Base-by-base conservation (phyloP, 208 protist species). In the Leishmania guyanensis region DNA sequence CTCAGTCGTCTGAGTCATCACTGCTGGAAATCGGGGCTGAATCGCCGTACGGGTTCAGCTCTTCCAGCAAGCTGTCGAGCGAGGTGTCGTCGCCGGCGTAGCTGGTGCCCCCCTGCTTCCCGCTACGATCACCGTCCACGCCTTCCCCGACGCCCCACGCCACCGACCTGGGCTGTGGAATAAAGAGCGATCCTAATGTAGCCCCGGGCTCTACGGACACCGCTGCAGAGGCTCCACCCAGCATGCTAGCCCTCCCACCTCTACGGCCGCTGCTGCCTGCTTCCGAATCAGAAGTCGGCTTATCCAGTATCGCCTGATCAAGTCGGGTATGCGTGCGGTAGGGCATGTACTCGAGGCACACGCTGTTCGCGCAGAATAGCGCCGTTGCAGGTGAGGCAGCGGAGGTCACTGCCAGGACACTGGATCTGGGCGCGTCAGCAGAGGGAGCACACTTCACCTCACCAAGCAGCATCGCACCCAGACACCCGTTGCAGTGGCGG, bases 281-380 rank as follows among this genome's bases (percentile, higher is more conserved):
- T 22, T 14, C 36, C 0, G 22, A 8, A 48, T 48, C 66, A 17
- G 22, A 17, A 43, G 17, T 20, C 53, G 33, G 56, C 20, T 48
- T 17, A 20, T 46, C 70, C 3, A 82, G 53, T 48, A 92, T 68
- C 51, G 75, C 51, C n/a, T 78, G 79, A 68, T 86, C 71, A 17
- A 89, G 48, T 29, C 78, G 22, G 22, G 56, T 79, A 33, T 46
- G 58, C 39, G 80, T 90, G 56, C 69, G 29, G 65, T 90, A 74
- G 50, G 72, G 79, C 58, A 90, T 75, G 89, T 93, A 89, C 72
- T 68, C 39, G 26, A 96, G 82, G 54, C 91, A 93, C 36, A 75
- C 87, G 77, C 93, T 94, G 81, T 96, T 94, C 10, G 88, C 90
- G 29, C 88, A 86, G 78, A 93, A 91, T n/a, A 88, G 69, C 16